Conservation (phyloP, 306 rosid species). For the Aeschynomene evenia region DNA sequence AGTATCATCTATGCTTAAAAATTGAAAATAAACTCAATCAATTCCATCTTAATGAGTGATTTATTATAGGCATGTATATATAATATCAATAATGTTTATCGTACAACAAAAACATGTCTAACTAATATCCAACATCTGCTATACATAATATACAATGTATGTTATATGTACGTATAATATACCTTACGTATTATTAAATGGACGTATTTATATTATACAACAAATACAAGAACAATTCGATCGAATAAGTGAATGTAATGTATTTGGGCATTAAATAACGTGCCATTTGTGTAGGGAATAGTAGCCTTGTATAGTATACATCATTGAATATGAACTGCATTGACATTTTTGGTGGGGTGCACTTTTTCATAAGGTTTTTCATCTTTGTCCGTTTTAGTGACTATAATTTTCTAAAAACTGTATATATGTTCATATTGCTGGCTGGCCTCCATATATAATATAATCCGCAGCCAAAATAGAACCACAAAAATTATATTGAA, state of each 20-base stretch:
- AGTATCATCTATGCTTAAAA: no score
- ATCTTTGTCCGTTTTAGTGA: neutral
- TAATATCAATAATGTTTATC: no score
- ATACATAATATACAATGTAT: no score
- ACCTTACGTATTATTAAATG: no score
- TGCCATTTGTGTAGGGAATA: neutral
- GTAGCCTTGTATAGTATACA: slow-evolving; percentile 10
- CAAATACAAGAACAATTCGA: slow-evolving; percentile 3
- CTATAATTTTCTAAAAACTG: neutral
- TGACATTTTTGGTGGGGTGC: neutral
- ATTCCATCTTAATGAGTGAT: neutral
- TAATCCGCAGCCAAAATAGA: slow-evolving; percentile 20
- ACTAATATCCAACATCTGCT: no score
- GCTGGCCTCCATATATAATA: slow-evolving; percentile 15
- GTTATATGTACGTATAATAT: no score
- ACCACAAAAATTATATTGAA: neutral
- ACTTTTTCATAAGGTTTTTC: neutral
- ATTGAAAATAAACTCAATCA: no score
- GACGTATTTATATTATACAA: no score
- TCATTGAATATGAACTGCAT: neutral
- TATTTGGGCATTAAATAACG: neutral
- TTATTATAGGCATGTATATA: no score
- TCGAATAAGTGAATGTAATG: neutral
- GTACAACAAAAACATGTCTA: no score
- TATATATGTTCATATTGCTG: slow-evolving; percentile 19